Conservation (phyloP, 2,329 filamentous ascomycete species). For the Mycogone perniciosa region DNA sequence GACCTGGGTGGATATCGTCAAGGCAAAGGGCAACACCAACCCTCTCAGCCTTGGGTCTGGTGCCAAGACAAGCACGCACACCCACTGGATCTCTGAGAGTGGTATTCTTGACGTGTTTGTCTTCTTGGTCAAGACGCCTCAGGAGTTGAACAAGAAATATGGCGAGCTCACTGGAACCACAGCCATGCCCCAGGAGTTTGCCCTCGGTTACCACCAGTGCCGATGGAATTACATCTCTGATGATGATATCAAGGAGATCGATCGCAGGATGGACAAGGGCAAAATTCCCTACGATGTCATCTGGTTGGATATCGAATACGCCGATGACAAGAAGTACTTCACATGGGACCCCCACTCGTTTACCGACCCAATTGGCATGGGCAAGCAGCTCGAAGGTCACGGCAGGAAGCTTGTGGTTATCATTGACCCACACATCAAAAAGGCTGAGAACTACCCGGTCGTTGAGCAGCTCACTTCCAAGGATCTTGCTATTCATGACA, state of each 20-base stretch:
- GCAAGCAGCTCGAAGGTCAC: constrained; percentile 75
- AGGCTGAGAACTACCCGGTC: constrained; percentile 68
- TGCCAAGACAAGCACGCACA: constrained; percentile 70
- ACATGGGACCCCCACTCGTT: constrained; percentile 93
- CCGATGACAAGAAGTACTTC: constrained; percentile 95
- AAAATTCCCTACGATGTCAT: constrained; percentile 98
- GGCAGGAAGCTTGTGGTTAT: constrained; percentile 89
- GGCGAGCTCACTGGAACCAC: constrained; percentile 87
- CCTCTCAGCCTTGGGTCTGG: constrained; percentile 67
- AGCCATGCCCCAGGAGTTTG: constrained; percentile 84
- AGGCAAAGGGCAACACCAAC: constrained; percentile 66
- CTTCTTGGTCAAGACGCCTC: constrained; percentile 82
- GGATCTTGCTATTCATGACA: constrained; percentile 79
- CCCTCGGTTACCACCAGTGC: constrained; percentile 93
- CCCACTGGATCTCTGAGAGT: constrained; percentile 94
- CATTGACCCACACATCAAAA: constrained; percentile 98
- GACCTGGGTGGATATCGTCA: constrained; percentile 94
- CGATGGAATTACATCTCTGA: constrained; percentile 98
- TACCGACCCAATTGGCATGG: constrained; percentile 77
- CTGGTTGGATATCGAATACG: constrained; percentile 98
- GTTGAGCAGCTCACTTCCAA: constrained; percentile 78
- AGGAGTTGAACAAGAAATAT: constrained; percentile 75
- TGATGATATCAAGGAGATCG: constrained; percentile 93
- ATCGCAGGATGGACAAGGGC: constrained; percentile 91
- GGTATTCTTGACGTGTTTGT: constrained; percentile 90